phyloP scores from a whole-genome alignment of 225 moss, liverwort and hornwort genomes.

The Polytrichum formosum region DNA sequence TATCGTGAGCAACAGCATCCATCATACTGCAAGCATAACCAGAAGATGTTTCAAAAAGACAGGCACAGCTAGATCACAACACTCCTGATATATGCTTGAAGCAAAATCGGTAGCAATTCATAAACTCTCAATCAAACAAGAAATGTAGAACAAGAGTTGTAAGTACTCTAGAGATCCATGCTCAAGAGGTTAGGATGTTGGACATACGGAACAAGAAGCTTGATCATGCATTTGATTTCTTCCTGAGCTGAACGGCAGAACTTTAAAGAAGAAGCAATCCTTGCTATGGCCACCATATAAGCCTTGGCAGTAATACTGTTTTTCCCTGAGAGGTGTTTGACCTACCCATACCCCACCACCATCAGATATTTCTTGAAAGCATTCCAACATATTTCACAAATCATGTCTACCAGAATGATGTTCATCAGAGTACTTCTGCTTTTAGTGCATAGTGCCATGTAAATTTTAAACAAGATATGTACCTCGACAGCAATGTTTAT shows the following conservation, averaged over 20 bases:
- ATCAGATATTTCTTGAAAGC: background rate
- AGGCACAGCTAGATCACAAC: too few species aligned
- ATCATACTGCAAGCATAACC: slow-evolving; percentile 52
- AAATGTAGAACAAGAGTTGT: background rate
- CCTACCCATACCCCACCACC: slow-evolving; percentile 25
- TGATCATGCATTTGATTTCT: slow-evolving; percentile 69
- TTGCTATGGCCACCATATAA: slow-evolving; percentile 60
- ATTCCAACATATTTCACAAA: background rate
- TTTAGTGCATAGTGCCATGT: background rate
- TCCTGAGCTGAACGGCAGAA: slow-evolving; percentile 66
- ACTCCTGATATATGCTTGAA: background rate
- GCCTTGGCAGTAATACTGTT: slow-evolving; percentile 47
- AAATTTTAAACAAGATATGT: slow-evolving; percentile 1
- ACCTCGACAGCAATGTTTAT: slow-evolving; percentile 58
- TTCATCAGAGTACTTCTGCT: background rate
- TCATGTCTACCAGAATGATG: background rate
- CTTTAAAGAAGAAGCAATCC: slow-evolving; percentile 48
- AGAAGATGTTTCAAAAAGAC: too few species aligned
- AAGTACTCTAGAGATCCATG: background rate
- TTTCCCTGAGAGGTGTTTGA: slow-evolving; percentile 41
- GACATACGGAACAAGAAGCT: slow-evolving; percentile 55
- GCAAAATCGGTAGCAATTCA: background rate
- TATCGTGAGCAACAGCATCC: slow-evolving; percentile 62
- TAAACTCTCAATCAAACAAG: background rate
- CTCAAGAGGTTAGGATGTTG: slow-evolving; percentile 1